Evolutionary conservation across 1,284 basidiomycete species (phyloP).

Genomic region (Rhodotorula sp.): DNA sequence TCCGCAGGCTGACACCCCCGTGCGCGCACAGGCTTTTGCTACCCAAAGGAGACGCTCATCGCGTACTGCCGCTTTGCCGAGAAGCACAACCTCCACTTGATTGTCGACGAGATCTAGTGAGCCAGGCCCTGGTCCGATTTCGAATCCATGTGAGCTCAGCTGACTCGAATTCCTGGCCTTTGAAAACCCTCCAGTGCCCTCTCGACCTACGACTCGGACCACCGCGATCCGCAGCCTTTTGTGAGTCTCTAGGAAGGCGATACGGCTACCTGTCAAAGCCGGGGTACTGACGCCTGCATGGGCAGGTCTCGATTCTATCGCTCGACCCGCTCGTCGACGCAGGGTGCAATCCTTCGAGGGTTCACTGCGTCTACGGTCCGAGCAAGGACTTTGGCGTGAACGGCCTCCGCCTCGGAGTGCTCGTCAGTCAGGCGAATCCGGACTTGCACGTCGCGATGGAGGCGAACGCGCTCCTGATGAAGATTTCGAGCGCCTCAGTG

Average conservation of each 20-base stretch:
- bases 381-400: constrained; percentile 55
- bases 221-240: constrained; percentile 47
- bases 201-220: constrained; percentile 21
- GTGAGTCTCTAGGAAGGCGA: neutral
- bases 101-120: constrained; percentile 53
- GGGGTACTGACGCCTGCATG: neutral
- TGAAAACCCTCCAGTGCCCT: constrained; percentile 5
- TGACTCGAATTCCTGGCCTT: neutral
- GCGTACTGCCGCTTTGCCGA: constrained; percentile 53
- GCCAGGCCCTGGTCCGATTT: neutral
- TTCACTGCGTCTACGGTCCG: constrained; percentile 47
- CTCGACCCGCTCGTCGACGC: constrained; percentile 52
- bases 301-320: constrained; percentile 47
- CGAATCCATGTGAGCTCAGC: neutral
- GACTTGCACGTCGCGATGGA: constrained; percentile 43
- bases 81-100: constrained; percentile 51
- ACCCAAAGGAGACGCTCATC: constrained; percentile 51
- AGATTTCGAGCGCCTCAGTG: constrained; percentile 39
- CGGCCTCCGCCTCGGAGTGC: constrained; percentile 51
- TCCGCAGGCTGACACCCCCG: neutral
- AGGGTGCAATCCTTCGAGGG: constrained; percentile 50
- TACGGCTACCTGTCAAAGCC: neutral
- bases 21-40: constrained; percentile 38
- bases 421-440: constrained; percentile 52
- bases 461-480: constrained; percentile 35